These are phyloP conservation scores for Aureobasidium leucospermi DNA, from an alignment of 2,329 filamentous ascomycete genomes.

Conservation along the genomic window DNA sequence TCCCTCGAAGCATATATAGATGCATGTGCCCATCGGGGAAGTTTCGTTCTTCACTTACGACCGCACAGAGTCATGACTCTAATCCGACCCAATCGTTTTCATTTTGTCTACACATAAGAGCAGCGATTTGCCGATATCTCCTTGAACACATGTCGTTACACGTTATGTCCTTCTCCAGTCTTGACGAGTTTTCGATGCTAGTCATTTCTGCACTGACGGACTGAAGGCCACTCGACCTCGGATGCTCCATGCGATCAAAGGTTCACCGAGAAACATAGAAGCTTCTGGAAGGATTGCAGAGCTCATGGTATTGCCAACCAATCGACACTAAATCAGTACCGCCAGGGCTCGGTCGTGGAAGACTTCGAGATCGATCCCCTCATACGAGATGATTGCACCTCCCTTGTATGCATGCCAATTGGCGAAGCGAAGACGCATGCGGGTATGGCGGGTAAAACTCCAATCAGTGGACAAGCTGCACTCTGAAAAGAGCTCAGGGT, in stretches of 20 bases:
- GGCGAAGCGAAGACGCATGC: not conserved
- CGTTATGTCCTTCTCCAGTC: not conserved
- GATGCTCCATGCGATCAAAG: no score
- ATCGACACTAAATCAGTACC: no score
- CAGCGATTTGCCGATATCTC: not conserved
- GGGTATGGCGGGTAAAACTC: not conserved
- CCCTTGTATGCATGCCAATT: no score
- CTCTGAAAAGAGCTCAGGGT: not conserved
- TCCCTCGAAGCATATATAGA: conserved; percentile 1
- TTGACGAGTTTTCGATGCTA: not conserved
- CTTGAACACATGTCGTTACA: not conserved
- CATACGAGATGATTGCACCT: no score
- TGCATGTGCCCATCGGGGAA: not conserved
- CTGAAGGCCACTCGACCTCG: no score
- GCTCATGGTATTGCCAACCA: no score
- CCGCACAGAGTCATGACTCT: not conserved
- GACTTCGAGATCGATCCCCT: no score
- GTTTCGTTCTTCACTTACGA: not conserved
- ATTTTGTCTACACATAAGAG: not conserved
- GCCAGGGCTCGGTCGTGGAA: no score
- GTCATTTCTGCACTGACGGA: no score
- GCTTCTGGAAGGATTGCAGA: no score
- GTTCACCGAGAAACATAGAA: no score
- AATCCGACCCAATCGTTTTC: not conserved
- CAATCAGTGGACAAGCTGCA: not conserved